phyloP scores from a whole-genome alignment of 495 filamentous ascomycete species.

The Alectoria sarmentosa region DNA sequence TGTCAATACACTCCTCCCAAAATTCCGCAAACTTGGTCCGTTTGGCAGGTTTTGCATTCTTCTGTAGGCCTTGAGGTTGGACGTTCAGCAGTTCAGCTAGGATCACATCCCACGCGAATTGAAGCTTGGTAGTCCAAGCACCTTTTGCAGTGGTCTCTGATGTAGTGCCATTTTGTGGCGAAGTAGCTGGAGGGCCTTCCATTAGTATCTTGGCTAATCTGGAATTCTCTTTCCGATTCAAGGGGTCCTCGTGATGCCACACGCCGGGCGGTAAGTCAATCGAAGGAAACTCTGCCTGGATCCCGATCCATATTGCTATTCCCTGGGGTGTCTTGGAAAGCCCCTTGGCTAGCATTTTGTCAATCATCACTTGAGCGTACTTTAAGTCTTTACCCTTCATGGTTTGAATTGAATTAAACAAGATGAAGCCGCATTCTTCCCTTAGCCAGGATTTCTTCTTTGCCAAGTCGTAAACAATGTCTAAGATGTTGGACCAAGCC shows the following conservation, averaged over 20 bases:
- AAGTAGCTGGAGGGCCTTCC: constrained; percentile 53
- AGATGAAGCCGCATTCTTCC: constrained; percentile 74
- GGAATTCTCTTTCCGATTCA: constrained; percentile 54
- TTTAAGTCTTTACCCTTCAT: constrained; percentile 35
- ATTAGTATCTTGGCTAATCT: constrained; percentile 69
- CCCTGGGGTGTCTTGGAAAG: constrained; percentile 76
- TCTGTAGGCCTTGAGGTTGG: constrained; percentile 23
- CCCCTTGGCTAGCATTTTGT: constrained; percentile 52
- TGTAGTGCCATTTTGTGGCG: constrained; percentile 37
- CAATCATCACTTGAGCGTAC: constrained; percentile 54
- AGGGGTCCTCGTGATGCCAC: constrained; percentile 68
- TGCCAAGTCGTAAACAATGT: constrained; percentile 48
- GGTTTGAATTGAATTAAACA: constrained; percentile 44
- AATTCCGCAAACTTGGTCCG: constrained; percentile 60
- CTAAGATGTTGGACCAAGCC: constrained; percentile 54
- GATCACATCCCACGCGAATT: constrained; percentile 83
- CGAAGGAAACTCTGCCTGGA: constrained; percentile 54
- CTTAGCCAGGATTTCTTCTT: constrained; percentile 76
- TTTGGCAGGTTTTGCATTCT: constrained; percentile 29
- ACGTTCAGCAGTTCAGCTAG: constrained; percentile 40
- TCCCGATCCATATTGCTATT: constrained; percentile 76
- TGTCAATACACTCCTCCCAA: constrained; percentile 85
- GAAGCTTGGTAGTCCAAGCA: constrained; percentile 69
- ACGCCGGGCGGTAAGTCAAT: constrained; percentile 57
- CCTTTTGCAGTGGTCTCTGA: constrained; percentile 45